Percentiles rank a stretch among this genome's conserved stretches.
phyloP scores from a whole-genome alignment of 2,329 filamentous ascomycete genomes.

The Aphanocladium album region DNA sequence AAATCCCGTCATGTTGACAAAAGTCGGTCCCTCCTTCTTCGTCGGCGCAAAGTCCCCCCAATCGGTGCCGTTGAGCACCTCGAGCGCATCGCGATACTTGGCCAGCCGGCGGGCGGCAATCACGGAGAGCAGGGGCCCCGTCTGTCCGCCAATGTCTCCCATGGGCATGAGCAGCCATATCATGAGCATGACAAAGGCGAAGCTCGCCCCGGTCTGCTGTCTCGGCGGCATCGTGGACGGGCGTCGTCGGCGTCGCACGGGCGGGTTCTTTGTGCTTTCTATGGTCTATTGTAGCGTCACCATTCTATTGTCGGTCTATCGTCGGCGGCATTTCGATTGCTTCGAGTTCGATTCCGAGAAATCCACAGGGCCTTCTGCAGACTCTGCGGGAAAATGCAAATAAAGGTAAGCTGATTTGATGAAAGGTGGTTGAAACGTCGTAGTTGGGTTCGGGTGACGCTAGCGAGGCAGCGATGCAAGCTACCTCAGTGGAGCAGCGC shows the following conservation, averaged over 20 bases:
- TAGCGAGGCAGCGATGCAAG: not conserved
- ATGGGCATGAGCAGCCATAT: constrained; percentile 36
- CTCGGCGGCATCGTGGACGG: constrained; percentile 39
- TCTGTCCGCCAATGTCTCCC: constrained; percentile 29
- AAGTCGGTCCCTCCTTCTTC: constrained; percentile 30
- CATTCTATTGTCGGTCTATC: not conserved
- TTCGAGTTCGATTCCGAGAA: not conserved
- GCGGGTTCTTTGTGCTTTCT: not conserved
- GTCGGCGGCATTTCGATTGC: not conserved
- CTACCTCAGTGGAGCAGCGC: constrained; percentile 5
- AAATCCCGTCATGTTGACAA: constrained; percentile 73
- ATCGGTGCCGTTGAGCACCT: constrained; percentile 48
- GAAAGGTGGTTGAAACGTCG: not conserved
- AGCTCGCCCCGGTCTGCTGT: constrained; percentile 35
- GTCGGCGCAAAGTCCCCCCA: constrained; percentile 58
- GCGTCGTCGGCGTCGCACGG: constrained; percentile 14
- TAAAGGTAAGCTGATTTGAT: not conserved
- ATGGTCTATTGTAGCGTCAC: not conserved
- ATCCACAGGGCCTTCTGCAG: no score
- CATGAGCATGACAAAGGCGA: constrained; percentile 32
- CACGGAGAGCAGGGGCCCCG: constrained; percentile 28
- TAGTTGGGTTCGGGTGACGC: not conserved
- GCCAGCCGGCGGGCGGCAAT: constrained; percentile 40
- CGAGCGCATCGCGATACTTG: constrained; percentile 48
- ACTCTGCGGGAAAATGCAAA: not conserved